Evolutionary conservation across 768 basidiomycete genomes (phyloP).

Genomic region (Lactarius trivialis): DNA sequence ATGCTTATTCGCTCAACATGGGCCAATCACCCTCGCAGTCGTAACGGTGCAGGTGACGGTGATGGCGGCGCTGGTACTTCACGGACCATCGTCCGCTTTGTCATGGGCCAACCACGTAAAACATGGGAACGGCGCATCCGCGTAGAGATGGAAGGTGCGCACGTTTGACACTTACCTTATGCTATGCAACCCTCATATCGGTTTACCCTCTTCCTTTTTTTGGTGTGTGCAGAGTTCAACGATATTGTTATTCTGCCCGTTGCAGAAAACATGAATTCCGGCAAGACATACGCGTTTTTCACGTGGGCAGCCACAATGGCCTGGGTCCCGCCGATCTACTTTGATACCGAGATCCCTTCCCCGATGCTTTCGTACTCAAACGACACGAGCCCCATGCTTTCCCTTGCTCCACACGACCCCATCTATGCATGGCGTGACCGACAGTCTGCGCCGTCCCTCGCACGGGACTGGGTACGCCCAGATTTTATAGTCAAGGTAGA

Average conservation of each 20-base stretch:
- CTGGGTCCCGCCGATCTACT: slow-evolving; percentile 79
- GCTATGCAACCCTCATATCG: background rate
- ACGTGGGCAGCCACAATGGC: slow-evolving; percentile 88
- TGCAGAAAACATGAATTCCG: slow-evolving; percentile 92
- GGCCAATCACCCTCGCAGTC: slow-evolving; percentile 76
- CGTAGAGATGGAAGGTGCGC: slow-evolving; percentile 87
- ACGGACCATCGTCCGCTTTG: slow-evolving; percentile 80
- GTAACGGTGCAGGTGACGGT: slow-evolving; percentile 62
- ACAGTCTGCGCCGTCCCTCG: slow-evolving; percentile 35
- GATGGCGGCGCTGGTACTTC: slow-evolving; percentile 73
- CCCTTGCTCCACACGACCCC: slow-evolving; percentile 71
- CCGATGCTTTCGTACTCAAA: slow-evolving; percentile 63
- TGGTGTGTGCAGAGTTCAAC: slow-evolving; percentile 54
- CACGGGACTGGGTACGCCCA: slow-evolving; percentile 71
- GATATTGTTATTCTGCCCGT: slow-evolving; percentile 82
- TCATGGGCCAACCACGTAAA: slow-evolving; percentile 77
- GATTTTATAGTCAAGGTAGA: slow-evolving; percentile 93
- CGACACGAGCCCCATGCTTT: slow-evolving; percentile 46
- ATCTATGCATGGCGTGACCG: slow-evolving; percentile 47
- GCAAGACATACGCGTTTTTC: slow-evolving; percentile 90
- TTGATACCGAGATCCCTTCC: slow-evolving; percentile 37
- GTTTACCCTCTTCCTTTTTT: background rate
- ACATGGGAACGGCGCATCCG: slow-evolving; percentile 74
- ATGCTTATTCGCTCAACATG: slow-evolving; percentile 85
- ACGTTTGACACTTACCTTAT: background rate